Percentiles rank a stretch among this genome's conserved stretches.
phyloP scores from a whole-genome alignment of 2,329 filamentous ascomycete species.

The Stagonosporopsis cucurbitacearum region DNA sequence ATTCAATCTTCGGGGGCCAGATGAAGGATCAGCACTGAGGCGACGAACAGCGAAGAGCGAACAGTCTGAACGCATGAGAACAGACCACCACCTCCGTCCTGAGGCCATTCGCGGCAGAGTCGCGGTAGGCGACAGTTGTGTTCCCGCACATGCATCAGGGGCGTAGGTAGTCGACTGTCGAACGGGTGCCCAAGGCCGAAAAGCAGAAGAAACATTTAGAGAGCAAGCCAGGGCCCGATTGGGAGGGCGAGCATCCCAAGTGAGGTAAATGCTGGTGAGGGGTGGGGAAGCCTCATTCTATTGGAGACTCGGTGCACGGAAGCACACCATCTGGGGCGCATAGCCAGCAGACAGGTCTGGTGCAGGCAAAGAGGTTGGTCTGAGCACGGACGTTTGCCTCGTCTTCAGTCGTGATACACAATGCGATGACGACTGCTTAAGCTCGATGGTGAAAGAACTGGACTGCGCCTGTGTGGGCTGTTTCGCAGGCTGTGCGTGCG shows the following conservation, averaged over 20 bases:
- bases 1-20: slow-evolving; percentile 33
- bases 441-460: slow-evolving; percentile 17
- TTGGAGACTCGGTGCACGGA: slow-evolving; percentile 27
- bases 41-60: slow-evolving; percentile 20
- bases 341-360: slow-evolving; percentile 18
- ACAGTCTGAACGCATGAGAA: slow-evolving; percentile 16
- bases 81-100: slow-evolving; percentile 12
- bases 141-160: slow-evolving; percentile 37
- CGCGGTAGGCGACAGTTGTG: slow-evolving; percentile 25
- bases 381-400: slow-evolving; percentile 28
- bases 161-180: no score
- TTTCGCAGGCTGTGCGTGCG: slow-evolving; percentile 24
- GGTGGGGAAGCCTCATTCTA: slow-evolving; percentile 26
- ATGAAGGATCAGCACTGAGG: not conserved
- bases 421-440: slow-evolving; percentile 5
- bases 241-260: slow-evolving; percentile 23
- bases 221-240: slow-evolving; percentile 25
- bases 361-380: slow-evolving; percentile 34
- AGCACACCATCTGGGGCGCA: slow-evolving; percentile 36
- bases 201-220: slow-evolving; percentile 29
- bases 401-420: slow-evolving; percentile 23
- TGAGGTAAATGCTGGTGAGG: slow-evolving; percentile 19
- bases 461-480: slow-evolving; percentile 21
- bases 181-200: slow-evolving; percentile 16
- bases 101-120: slow-evolving; percentile 23